phyloP scores from a whole-genome alignment of 108 stramenopile genomes.

The Skeletonema grethae region DNA sequence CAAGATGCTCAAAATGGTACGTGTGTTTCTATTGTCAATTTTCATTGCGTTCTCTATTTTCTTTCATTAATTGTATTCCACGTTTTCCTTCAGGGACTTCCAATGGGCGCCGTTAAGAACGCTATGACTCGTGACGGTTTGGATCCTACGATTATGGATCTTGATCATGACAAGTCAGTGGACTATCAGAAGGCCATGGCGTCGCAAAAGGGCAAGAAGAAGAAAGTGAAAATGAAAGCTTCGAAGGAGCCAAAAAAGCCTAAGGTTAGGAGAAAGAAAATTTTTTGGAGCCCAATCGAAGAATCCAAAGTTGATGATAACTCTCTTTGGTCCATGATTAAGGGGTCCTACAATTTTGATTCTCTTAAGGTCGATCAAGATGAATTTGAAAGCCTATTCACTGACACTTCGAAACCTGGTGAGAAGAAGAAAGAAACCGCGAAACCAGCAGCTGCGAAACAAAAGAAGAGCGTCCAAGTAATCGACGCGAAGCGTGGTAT shows the following conservation, averaged over 20 bases:
- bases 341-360: slow-evolving; percentile 61
- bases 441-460: slow-evolving; percentile 45
- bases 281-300: slow-evolving; percentile 90
- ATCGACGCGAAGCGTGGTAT: slow-evolving; percentile 90
- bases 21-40: neutral
- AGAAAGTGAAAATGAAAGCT: slow-evolving; percentile 31
- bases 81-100: slow-evolving; percentile 50
- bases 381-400: slow-evolving; percentile 91
- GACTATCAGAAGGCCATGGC: slow-evolving; percentile 54
- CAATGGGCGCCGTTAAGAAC: slow-evolving; percentile 71
- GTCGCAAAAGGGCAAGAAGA: slow-evolving; percentile 27
- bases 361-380: slow-evolving; percentile 78
- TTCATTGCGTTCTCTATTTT: neutral
- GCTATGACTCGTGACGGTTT: slow-evolving; percentile 67
- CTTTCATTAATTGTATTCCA: neutral
- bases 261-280: slow-evolving; percentile 83
- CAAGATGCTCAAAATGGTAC: slow-evolving; percentile 69
- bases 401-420: slow-evolving; percentile 70
- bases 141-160: slow-evolving; percentile 70
- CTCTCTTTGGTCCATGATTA: slow-evolving; percentile 86
- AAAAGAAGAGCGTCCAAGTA: slow-evolving; percentile 84
- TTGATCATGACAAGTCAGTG: slow-evolving; percentile 71
- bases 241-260: slow-evolving; percentile 53
- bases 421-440: slow-evolving; percentile 60
- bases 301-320: slow-evolving; percentile 76